Evolutionary conservation across 2,329 filamentous ascomycete genomes (phyloP), one percentile per base, ranked within the genome.

Genomic region (Apiospora hydei): DNA sequence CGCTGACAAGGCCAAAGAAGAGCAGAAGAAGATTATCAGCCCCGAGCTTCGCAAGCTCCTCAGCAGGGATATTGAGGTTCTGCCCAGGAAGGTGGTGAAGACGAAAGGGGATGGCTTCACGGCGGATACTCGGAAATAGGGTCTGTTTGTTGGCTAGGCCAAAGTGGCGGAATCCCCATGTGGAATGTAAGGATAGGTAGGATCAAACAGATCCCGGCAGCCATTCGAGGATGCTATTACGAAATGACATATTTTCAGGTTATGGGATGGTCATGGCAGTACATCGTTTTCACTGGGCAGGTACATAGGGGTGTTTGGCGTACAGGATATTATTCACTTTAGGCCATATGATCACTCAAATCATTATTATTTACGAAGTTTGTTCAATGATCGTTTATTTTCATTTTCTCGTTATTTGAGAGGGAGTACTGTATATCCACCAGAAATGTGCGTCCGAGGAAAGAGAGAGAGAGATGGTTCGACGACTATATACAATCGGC

Each of bases 1-100:
- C 21, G 82, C 82, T 69, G 84, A 81, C 21, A 85, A 85, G 70
- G 80, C 79, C 14, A 78, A 61, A 18, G 69, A 82, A 46, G 76
- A 80, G 21, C 73, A 81, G 70, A 76, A 83, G 57, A 88, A 84
- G 77, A 82, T 88, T 18, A 89, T 90, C 69, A 89, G 87, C 2
- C 88, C 88, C 0, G 88, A 90, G 78, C 79, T 91, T 74, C 83
- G 89, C 68, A 85, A 84, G 73, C 77, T 91, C 53, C 77, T 91
- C 53, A 89, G 85, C 75, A 82, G 83, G 47, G 73, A 77, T 13
- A 76, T 81, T 10, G 80, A 81, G 41, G 73, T 78, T 6, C 71
- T 81, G 4, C 78, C 79, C 1, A 74, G 76, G 30, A 79, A 78
- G 67, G 74, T 73, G 0, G 77, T 76, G 0, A 75, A 77, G 51